These are phyloP conservation scores for Zizania palustris DNA, from an alignment of 202 grass and related monocot genomes.

Conservation along the genomic window DNA sequence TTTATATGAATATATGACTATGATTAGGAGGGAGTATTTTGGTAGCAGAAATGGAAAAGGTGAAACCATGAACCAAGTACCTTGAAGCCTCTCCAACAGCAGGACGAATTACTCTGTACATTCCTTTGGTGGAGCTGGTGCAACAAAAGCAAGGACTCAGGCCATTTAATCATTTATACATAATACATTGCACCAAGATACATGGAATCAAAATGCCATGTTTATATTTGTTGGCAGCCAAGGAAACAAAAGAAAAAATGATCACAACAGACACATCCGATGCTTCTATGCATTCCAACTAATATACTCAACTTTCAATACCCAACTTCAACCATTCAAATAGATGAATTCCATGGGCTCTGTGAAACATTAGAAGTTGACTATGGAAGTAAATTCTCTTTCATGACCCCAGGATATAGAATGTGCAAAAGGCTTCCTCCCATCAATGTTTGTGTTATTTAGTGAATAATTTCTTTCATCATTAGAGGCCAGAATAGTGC, in stretches of 20 bases:
- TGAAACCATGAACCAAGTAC: conserved; percentile 48
- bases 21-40: not conserved
- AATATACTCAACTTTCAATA: conserved; percentile 11
- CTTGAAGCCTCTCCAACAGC: conserved; percentile 88
- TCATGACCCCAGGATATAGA: conserved; percentile 20
- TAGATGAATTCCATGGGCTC: not conserved
- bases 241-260: not conserved
- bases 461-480: conserved; percentile 10
- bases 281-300: conserved; percentile 7
- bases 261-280: not conserved
- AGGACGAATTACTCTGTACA: conserved; percentile 87
- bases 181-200: conserved; percentile 13
- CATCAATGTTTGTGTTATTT: conserved; percentile 11
- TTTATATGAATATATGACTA: not conserved
- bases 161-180: conserved; percentile 18
- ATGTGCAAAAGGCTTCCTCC: not conserved
- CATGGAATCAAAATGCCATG: not conserved
- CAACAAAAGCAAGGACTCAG: conserved; percentile 17
- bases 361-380: conserved; percentile 12
- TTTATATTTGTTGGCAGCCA: conserved; percentile 20
- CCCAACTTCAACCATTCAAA: conserved; percentile 11
- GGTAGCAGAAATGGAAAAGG: conserved; percentile 5
- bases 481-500: conserved; percentile 7
- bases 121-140: conserved; percentile 70
- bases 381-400: not conserved